Evolutionary conservation across 2,329 filamentous ascomycete genomes (phyloP), one percentile per base, ranked within the genome.

Genomic region (Nannizziopsis barbatae): DNA sequence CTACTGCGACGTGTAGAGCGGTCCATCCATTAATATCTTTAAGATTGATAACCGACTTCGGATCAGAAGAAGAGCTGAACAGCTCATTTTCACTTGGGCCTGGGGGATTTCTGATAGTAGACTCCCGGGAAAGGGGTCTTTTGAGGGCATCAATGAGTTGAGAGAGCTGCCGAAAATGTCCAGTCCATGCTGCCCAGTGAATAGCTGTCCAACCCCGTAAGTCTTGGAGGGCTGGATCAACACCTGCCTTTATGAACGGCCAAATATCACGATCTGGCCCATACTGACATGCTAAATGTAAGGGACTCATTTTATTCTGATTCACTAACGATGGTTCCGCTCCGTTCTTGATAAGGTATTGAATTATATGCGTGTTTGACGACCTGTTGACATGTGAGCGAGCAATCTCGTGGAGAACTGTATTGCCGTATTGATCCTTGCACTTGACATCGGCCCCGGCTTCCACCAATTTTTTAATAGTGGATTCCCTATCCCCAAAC

Each of bases 161-260:
- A 15, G n/a, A 12, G 2, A 45, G 17, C 3, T 45, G 30, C 15
- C 27, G 37, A 20, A 42, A 14, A 41, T 41, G 18, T 12, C 45
- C 20, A 18, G 2, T n/a, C 15, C 17, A 47, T 15, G 45, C 37
- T 5, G 45, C 36, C 7, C 35, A 42, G 22, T 47, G 45, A 17
- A 47, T 14, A 41, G 45, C 45, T 22, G 45, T 47, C 37, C 45
- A 47, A 20, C 45, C 45, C 14, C 30, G 45, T 3, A 18, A 14
- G 33, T 47, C 45, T 35, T 42, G 45, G 35, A 20, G 31, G 9
- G 45, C 7, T 14, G 33, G 30, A 47, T 47, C 15, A 22, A 47
- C 22, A 3, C 30, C 45, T 3, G 45, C 33, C 17, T n/a, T 38
- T 4, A 47, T n/a, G 18, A 47, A 20, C 41, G 27, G 15, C 20